Evolutionary conservation across 2,329 filamentous ascomycete species (phyloP).

Genomic region (Trichophyton rubrum): DNA sequence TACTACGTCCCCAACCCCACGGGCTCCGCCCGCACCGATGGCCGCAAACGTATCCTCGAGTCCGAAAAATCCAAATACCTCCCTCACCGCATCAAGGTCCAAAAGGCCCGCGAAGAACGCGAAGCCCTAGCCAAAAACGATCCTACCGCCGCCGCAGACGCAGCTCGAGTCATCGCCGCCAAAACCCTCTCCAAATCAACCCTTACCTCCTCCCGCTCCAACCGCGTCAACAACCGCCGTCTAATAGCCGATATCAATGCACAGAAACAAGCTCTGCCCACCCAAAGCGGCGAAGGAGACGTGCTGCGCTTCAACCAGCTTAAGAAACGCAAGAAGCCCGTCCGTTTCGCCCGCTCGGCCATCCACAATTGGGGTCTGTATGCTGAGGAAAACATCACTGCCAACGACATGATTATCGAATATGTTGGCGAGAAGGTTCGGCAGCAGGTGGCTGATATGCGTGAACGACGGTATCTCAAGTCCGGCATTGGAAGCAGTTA

Average conservation of each 20-base stretch:
- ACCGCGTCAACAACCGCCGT: slow-evolving; percentile 88
- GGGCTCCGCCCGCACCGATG: slow-evolving; percentile 82
- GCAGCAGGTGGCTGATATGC: slow-evolving; percentile 92
- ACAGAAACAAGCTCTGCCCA: slow-evolving; percentile 63
- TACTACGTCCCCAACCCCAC: slow-evolving; percentile 77
- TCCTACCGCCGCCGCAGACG: slow-evolving; percentile 51
- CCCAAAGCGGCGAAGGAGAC: slow-evolving; percentile 67
- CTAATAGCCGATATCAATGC: slow-evolving; percentile 90
- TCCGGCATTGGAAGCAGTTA: slow-evolving; percentile 96
- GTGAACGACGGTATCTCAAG: slow-evolving; percentile 82
- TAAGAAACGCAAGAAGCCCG: slow-evolving; percentile 98
- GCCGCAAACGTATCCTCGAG: slow-evolving; percentile 88
- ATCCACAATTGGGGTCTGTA: slow-evolving; percentile 99
- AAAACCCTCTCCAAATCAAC: slow-evolving; percentile 67
- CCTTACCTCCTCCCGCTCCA: slow-evolving; percentile 73
- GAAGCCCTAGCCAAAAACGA: slow-evolving; percentile 58
- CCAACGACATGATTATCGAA: slow-evolving; percentile 99
- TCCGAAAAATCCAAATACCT: slow-evolving; percentile 97
- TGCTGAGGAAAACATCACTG: slow-evolving; percentile 90
- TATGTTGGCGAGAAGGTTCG: slow-evolving; percentile 96
- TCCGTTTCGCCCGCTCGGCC: slow-evolving; percentile 91
- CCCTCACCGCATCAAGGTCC: slow-evolving; percentile 92
- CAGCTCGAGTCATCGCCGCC: slow-evolving; percentile 60
- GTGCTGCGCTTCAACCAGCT: slow-evolving; percentile 96
- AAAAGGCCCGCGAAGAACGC: slow-evolving; percentile 81